Conservation (phyloP, 345 rosid species). For the Rhizophora mangle region DNA sequence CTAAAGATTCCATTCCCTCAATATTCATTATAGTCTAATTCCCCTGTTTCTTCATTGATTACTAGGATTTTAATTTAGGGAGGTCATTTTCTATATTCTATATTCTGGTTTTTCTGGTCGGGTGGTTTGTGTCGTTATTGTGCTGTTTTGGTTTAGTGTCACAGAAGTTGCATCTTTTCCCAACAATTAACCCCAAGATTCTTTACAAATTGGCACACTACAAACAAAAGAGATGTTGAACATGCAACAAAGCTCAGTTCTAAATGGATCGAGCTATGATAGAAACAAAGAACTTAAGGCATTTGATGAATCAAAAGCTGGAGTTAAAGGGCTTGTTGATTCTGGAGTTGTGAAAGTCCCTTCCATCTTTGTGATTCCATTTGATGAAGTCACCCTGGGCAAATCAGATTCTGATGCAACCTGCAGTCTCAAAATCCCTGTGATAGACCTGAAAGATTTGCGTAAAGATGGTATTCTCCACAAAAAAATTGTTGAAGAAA, state of each 20-base stretch:
- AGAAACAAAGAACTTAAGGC: background rate
- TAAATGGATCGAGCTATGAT: background rate
- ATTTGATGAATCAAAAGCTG: conserved; percentile 7
- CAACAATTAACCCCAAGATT: no score
- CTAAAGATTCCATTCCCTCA: no score
- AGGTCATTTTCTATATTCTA: no score
- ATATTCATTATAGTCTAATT: no score
- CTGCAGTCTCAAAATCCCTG: background rate
- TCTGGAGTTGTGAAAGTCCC: background rate
- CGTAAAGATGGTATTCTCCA: background rate
- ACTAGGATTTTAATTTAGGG: no score
- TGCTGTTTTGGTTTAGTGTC: no score
- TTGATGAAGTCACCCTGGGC: background rate
- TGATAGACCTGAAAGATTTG: background rate
- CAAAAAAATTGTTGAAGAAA: background rate
- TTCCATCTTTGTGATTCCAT: conserved; percentile 9
- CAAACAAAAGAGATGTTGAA: background rate
- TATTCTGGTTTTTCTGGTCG: no score
- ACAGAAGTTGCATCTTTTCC: no score
- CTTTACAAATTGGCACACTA: no score
- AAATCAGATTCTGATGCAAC: background rate
- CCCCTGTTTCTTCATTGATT: no score
- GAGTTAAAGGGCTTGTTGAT: conserved; percentile 5
- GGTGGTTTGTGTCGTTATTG: no score
- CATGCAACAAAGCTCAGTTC: background rate